A percentile compares a stretch with the other conserved stretches of the same genome.
Conservation (phyloP, 306 rosid species). For the Mimosa bimucronata region DNA sequence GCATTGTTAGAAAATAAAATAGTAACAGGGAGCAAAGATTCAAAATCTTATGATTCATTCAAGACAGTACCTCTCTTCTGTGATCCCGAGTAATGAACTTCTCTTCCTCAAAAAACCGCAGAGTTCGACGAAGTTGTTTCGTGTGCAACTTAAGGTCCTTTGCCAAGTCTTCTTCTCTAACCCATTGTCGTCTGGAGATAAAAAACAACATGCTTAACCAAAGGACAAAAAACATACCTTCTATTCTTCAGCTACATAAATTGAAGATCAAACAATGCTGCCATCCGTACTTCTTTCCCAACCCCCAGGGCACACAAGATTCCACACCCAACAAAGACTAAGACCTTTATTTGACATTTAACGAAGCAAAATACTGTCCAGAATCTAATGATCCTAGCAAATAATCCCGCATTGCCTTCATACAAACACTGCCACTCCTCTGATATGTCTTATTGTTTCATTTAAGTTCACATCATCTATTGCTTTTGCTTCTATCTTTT, state of each 20-base stretch:
- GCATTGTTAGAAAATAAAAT: neutral
- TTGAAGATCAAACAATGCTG: slow-evolving; percentile 1
- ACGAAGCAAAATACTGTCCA: neutral
- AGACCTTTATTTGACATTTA: slow-evolving; percentile 3
- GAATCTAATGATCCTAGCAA: neutral
- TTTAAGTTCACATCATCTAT: slow-evolving; percentile 28
- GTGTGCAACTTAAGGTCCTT: slow-evolving; percentile 93
- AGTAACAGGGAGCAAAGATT: neutral
- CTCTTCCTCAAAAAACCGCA: slow-evolving; percentile 92
- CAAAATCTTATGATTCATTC: neutral
- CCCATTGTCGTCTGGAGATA: slow-evolving; percentile 85
- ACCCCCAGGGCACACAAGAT: neutral
- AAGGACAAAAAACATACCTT: slow-evolving; percentile 1
- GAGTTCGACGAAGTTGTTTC: slow-evolving; percentile 86
- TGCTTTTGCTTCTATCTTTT: no score
- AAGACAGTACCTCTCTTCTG: slow-evolving; percentile 75
- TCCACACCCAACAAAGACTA: neutral
- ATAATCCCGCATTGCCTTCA: neutral
- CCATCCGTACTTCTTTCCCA: neutral
- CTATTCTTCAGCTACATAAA: slow-evolving; percentile 12
- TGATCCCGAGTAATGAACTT: slow-evolving; percentile 88
- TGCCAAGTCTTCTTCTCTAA: slow-evolving; percentile 94
- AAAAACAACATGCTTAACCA: slow-evolving; percentile 13
- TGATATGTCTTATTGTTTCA: neutral
- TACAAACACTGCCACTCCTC: neutral